Base-by-base conservation (phyloP, 305 asterid genomes). In the Fraxinus xanthoxyloides region DNA sequence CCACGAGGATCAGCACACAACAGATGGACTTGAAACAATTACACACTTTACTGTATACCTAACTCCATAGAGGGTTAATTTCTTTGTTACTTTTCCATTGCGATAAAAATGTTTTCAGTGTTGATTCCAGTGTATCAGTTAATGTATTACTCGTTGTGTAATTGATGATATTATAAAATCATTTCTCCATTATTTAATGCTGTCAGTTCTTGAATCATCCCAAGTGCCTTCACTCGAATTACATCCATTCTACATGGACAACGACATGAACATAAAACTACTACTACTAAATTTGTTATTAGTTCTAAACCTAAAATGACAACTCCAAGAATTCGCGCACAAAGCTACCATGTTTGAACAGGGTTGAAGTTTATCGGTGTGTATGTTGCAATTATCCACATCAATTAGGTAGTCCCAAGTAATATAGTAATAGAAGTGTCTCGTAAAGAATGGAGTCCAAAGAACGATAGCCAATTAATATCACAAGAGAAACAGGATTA, bases 1-100 rank as follows among this genome's bases (percentile, higher is more conserved):
- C 21, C 75, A 69, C 21, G 75, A 12, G 36, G 75, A 69, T 69
- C 75, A 69, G 9, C 75, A 69, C 75, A 69, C 40, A 69, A 69
- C 75, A 10, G 75, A 69, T 28, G 75, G 75, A 10, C 38, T 69
- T 28, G 75, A 69, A 31, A 69, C 75, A 13, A 69, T 69, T n/a
- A 69, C 75, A 69, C 75, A 69, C 17, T 69, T 69, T 0, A 69
- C 75, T 0, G 23, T 69, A 12, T 28, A 69, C 40, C 75, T 69
- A 10, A 30, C 75, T 69, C 40, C 75, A 69, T 28, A 69, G 21
- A 69, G 19, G 19, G 38, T 69, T 31, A 24, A 30, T 69, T 26
- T 5, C 75, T 4, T 63, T 63, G 21, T 69, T 30, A 15, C 61
- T 51, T 51, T 51, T 17, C 61, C 61, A 51, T 51, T 51, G 23